Conservation (phyloP, 2,329 filamentous ascomycete genomes). For the Trichoderma pleuroti region DNA sequence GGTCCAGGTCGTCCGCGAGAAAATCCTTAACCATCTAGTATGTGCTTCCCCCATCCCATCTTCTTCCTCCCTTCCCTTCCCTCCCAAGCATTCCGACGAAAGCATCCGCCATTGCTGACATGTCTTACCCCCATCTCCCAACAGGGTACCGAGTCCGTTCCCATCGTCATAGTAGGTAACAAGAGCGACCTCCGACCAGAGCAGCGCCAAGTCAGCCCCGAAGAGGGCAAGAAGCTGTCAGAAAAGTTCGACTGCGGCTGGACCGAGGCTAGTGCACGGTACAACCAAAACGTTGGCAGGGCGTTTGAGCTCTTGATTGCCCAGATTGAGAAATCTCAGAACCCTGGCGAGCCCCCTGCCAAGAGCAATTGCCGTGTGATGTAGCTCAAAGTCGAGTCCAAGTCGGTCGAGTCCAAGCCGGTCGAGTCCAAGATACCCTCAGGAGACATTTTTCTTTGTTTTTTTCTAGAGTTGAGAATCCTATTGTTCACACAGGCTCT, state of each 20-base stretch:
- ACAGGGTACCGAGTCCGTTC: constrained; percentile 86
- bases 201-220: constrained; percentile 82
- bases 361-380: constrained; percentile 82
- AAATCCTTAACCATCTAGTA: constrained; percentile 94
- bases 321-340: constrained; percentile 92
- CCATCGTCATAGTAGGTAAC: constrained; percentile 93
- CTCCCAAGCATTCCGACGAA: neutral
- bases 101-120: neutral
- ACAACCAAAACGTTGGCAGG: constrained; percentile 89
- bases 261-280: constrained; percentile 90
- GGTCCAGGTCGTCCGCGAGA: constrained; percentile 92
- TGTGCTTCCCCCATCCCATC: constrained; percentile 27
- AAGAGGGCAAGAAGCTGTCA: constrained; percentile 79
- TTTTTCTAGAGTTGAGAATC: constrained; percentile 1
- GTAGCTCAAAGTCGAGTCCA: constrained; percentile 46
- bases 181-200: constrained; percentile 92
- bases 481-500: neutral
- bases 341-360: constrained; percentile 77
- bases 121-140: neutral
- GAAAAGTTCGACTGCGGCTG: constrained; percentile 89
- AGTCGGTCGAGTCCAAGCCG: neutral
- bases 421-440: neutral
- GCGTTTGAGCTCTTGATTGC: constrained; percentile 92
- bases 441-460: neutral
- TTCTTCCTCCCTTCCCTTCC: too few relatives aligned